Evolutionary conservation across 768 basidiomycete species (phyloP).

Genomic region (Pleurotus platypus): DNA sequence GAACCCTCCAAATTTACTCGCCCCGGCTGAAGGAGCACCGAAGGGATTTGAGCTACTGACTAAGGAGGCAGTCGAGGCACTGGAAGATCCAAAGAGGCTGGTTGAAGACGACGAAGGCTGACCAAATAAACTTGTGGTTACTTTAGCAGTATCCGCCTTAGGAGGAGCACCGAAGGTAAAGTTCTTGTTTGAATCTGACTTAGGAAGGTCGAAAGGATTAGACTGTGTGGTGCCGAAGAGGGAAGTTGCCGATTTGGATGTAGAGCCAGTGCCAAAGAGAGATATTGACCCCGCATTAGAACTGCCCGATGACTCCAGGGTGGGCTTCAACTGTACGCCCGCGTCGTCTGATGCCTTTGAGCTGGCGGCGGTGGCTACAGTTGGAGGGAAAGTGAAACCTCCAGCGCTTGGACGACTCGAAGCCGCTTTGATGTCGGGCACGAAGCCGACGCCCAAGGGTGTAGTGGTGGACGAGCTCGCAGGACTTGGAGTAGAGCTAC

Average conservation of each 20-base stretch:
- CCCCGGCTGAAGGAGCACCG: neutral
- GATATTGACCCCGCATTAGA: neutral
- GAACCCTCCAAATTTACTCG: conserved; percentile 17
- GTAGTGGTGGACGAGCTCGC: conserved; percentile 14
- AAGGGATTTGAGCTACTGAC: neutral
- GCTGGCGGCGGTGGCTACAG: neutral
- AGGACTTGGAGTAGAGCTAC: conserved; percentile 10
- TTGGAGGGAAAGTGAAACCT: conserved; percentile 21
- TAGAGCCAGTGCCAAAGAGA: neutral
- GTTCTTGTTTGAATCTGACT: neutral
- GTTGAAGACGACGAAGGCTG: neutral
- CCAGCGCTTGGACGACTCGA: neutral
- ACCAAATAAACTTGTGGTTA: conserved; percentile 2
- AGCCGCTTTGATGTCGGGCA: conserved; percentile 11
- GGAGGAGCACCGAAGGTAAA: neutral
- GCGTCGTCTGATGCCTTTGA: neutral
- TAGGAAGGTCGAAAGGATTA: conserved; percentile 1
- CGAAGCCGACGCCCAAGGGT: conserved; percentile 16
- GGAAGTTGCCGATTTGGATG: neutral
- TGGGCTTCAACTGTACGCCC: too few species aligned
- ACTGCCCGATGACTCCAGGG: neutral
- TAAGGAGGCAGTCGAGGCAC: neutral
- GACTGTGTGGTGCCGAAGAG: neutral
- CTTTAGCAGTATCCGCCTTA: neutral
- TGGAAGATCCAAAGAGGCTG: neutral